Base-by-base conservation (phyloP, 257 asterid species). In the Haberlea rhodopensis region DNA sequence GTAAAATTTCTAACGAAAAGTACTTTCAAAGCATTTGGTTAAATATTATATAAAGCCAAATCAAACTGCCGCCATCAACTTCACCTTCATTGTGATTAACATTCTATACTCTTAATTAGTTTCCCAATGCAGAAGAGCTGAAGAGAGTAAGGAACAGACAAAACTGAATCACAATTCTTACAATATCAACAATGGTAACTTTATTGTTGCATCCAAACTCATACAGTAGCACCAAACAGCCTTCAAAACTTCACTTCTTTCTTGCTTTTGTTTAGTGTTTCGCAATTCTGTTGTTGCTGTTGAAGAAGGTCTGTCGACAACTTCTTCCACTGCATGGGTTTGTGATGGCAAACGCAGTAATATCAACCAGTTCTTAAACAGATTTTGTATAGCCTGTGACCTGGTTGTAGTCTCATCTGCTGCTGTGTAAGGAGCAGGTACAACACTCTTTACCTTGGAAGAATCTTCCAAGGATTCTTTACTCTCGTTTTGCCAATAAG, bases 311-410 rank as follows among this genome's bases (percentile, higher is more conserved):
- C 78, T 78, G 73, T 82, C 85, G 6, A 68, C 53, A 45, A 76
- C 67, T 74, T 66, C 78, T 68, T 83, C 78, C 53, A 63, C 69
- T 5, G 72, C 73, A 63, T 69, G 82, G 28, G 78, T 67, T 58
- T 68, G 60, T 53, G 87, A 68, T 32, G 88, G 82, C 29, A 79
- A 67, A 52, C 72, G 88, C 75, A 87, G 68, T 73, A 89, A 75
- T 76, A 62, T 69, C 82, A 91, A 76, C 96, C 97, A 92, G 75
- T 79, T 82, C 75, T 74, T 85, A 57, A 89, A 85, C 66, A 89
- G 75, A 54, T 81, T 84, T 68, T 80, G 95, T 63, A 89, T 85
- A 53, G 94, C 85, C 69, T 62, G 67, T 62, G 89, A 80, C 55
- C 85, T 76, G 43, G 80, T 74, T 54, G 82, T 61, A 10, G 72